Evolutionary conservation across 2,329 filamentous ascomycete species (phyloP), one percentile per base, ranked within the genome.

Genomic region (Colletotrichum horii): DNA sequence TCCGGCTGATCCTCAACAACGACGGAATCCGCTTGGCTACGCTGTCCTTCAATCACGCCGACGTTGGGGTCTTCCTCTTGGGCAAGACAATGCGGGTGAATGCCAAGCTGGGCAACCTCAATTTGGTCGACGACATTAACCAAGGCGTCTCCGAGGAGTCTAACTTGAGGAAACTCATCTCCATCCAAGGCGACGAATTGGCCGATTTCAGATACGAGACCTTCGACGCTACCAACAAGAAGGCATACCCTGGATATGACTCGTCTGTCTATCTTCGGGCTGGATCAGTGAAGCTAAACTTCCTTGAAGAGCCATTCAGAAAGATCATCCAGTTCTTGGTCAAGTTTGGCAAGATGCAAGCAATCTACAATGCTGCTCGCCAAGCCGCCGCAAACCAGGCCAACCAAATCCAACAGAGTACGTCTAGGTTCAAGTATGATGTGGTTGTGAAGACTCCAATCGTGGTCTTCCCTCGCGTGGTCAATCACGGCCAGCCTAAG

Each of bases 301-400:
- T 99, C 83, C 87, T 98, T 6, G 96, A 98, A 77, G 97, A 99
- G 83, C 97, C 97, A 0, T 98, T 98, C 88, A 93, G 97, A 68
- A 98, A 98, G 85, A 98, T 99, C 78, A 95, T 99, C 84, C 95
- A 97, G 79, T 99, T 99, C 84, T 89, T 98, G 58, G 96, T 99
- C 83, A 99, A 99, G 81, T 99, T 99, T 83, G 97, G 97, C 76
- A 98, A 98, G 85, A 99, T 99, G 97, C 97, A 99, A 84, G 96
- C 97, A 26, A 94, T 99, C 69, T 99, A 98, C 88, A 99, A 99
- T 82, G 96, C 97, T 56, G 97, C 97, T 15, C 92, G 97, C 38
- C 95, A 98, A 84, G 97, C 96, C 52, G 97, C 97, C 4, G 95
- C 97, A 52, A 96, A 95, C 77, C 96, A 98, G 83, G 97, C 97